Evolutionary conservation across 352 stramenopile genomes (phyloP), one percentile per base, ranked within the genome.

Genomic region (Phytophthora quininea): DNA sequence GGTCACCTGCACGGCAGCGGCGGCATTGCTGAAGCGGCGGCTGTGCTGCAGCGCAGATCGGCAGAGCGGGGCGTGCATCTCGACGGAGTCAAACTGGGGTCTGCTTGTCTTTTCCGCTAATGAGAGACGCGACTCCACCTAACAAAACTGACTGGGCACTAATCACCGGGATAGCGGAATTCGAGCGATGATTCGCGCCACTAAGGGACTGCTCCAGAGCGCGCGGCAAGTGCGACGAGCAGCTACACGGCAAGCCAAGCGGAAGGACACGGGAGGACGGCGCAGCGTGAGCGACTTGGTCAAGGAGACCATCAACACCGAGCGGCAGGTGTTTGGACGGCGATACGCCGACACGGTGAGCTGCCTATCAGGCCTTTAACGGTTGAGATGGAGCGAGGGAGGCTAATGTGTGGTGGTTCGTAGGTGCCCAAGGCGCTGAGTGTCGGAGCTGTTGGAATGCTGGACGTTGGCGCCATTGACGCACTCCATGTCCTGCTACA

Each of bases 1-100:
- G 30, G 73, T 90, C 43, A 93, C 82, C 33, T 78, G 57, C 27
- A 94, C 86, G 46, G 90, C 71, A 31, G 83, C 77, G 54, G 78
- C 76, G 14, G 47, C 49, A 52, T 49, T 82, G 58, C 63, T 84
- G 5, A 74, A 30, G 48, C 63, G 19, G 14, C 64, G 64, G 24
- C 45, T 27, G 53, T 65, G 54, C 40, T 48, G 59, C 12, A 51
- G 50, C 40, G 59, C 67, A 32, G 40, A 37, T 31, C 58, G 66
- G 27, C 40, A 37, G 12, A 71, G 32, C n/a, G 49, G 56, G 35
- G 52, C 57, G 30, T 72, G 59, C 70, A 74, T 74, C n/a, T 40
- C 10, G 35, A 11, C 35, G 35, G 6, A 11, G 35, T 6, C 35
- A 11, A 11, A 6, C 10, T 40, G 35, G 35, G 35, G 35, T 30